Conservation (phyloP, 495 filamentous ascomycete species). For the Neurospora intermedia region DNA sequence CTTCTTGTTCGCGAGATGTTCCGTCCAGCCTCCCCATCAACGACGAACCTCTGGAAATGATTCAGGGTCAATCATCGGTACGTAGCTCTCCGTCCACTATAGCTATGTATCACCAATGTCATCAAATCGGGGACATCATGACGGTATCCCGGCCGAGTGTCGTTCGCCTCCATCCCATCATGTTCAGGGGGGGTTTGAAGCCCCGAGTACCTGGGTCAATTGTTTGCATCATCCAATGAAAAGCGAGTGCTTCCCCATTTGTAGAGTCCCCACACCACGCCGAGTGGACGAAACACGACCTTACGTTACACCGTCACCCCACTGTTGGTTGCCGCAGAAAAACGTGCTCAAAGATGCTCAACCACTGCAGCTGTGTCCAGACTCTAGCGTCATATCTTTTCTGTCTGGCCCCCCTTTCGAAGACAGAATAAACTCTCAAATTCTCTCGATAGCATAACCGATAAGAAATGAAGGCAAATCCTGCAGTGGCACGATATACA, state of each 20-base stretch:
- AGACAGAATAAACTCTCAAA: neutral
- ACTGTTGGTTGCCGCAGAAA: constrained; percentile 1
- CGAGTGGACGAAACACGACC: neutral
- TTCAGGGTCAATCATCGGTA: neutral
- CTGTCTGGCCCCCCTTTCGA: too few species aligned
- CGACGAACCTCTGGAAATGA: neutral
- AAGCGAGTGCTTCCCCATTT: neutral
- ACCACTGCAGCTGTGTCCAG: neutral
- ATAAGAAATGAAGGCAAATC: neutral
- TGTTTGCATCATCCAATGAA: neutral
- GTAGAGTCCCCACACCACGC: neutral
- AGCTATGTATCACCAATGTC: neutral
- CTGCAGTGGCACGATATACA: neutral
- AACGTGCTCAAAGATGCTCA: constrained; percentile 20
- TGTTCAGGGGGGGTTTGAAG: neutral
- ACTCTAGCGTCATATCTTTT: neutral
- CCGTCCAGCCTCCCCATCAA: neutral
- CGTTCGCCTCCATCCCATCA: neutral
- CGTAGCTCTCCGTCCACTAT: neutral
- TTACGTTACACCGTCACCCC: neutral
- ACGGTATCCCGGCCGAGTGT: neutral
- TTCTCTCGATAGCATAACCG: neutral
- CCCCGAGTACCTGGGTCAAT: neutral
- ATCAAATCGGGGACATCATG: neutral
- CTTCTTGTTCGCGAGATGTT: neutral